phyloP scores from a whole-genome alignment of 2,329 filamentous ascomycete species.

The Neofusicoccum sp. region DNA sequence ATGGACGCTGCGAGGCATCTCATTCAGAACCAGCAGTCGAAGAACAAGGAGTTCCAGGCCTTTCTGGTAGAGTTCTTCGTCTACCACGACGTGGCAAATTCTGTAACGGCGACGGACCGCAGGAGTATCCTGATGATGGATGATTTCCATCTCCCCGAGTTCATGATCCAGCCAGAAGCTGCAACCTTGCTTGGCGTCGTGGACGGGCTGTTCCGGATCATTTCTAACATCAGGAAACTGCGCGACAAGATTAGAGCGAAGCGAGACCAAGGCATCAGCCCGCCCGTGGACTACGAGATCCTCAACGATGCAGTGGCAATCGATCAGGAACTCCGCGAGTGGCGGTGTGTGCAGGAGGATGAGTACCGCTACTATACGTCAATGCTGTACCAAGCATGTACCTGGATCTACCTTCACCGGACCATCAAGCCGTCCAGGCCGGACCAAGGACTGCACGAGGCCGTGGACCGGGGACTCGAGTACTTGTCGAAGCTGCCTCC shows the following conservation, averaged over 20 bases:
- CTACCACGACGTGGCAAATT: slow-evolving; percentile 70
- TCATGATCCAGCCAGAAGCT: slow-evolving; percentile 58
- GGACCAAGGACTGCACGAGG: slow-evolving; percentile 57
- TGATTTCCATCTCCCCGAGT: slow-evolving; percentile 57
- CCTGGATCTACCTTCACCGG: slow-evolving; percentile 65
- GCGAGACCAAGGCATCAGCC: slow-evolving; percentile 63
- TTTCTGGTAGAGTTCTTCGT: slow-evolving; percentile 78
- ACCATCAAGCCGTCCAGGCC: slow-evolving; percentile 61
- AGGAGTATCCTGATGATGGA: slow-evolving; percentile 56
- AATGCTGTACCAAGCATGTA: slow-evolving; percentile 64
- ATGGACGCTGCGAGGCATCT: slow-evolving; percentile 75
- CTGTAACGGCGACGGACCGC: slow-evolving; percentile 58
- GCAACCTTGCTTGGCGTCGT: slow-evolving; percentile 75
- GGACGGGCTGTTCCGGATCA: slow-evolving; percentile 77
- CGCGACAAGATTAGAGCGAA: slow-evolving; percentile 73
- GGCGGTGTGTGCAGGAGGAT: slow-evolving; percentile 64
- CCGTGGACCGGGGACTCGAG: slow-evolving; percentile 61
- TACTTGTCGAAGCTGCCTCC: slow-evolving; percentile 59
- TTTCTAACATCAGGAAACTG: slow-evolving; percentile 77
- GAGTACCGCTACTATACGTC: slow-evolving; percentile 59
- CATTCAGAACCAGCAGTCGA: slow-evolving; percentile 62
- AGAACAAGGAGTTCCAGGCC: slow-evolving; percentile 70
- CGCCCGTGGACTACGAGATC: slow-evolving; percentile 71
- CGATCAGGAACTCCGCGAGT: slow-evolving; percentile 71
- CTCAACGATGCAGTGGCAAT: slow-evolving; percentile 75